Evolutionary conservation across 2,329 filamentous ascomycete genomes (phyloP), one percentile per base, ranked within the genome.

Genomic region (Ophiostoma fasciatum): DNA sequence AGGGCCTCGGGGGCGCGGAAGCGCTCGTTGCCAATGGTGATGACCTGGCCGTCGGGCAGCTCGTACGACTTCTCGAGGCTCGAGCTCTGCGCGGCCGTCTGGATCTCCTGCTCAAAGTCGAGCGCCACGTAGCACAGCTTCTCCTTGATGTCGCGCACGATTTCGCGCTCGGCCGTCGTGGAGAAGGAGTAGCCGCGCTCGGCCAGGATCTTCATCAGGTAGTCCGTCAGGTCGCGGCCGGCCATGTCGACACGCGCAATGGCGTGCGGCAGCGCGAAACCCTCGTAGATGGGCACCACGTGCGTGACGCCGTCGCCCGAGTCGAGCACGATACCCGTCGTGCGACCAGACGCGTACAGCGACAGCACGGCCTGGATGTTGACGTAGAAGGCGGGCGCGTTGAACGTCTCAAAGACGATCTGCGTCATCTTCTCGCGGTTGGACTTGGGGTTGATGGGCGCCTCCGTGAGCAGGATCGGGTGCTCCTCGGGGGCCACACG

Each of bases 361-460:
- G 90, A 98, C 56, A 98, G 77, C 49, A 98, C 90, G 62, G 90
- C 90, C 78, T 96, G 88, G 66, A 98, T 98, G 59, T 90, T 96
- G 73, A 98, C 90, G 77, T 98, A 98, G 79, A 98, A 96, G 54
- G 90, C 90, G 53, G 90, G 90, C 56, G 90, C 88, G 74, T 98
- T 96, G 80, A 98, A 98, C 56, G 90, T 98, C 79, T 98, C 90
- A 74, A 98, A 98, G 64, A 98, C 87, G 51, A 98, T 98, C 74
- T 98, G 90, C 54, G 90, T 96, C 90, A 98, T 98, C 85, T 98
- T 98, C 78, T 98, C 90, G 79, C 90, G 83, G 78, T 98, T 98
- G 73, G 83, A 93, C 78, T 96, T 96, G 65, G 90, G 90, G 80
- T 98, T 98, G 80, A 98, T 96, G 53, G 90, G 90, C 55, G 90